Evolutionary conservation across 441 rosid genomes (phyloP), one percentile per base, ranked within the genome.

Genomic region (Croton laevigatus): DNA sequence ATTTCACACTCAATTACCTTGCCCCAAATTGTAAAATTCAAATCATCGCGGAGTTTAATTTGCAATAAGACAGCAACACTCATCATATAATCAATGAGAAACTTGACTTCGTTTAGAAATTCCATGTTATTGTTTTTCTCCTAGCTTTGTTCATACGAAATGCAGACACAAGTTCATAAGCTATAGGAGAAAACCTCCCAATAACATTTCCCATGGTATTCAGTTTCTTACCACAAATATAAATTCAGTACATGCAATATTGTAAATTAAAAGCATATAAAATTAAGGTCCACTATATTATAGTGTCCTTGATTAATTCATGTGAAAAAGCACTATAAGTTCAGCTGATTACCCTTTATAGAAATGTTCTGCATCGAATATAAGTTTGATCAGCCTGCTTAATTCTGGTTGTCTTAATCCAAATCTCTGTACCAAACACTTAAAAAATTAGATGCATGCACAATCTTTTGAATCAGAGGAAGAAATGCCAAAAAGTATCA

Each of bases 351-450:
- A 89, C 91, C 86, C 22, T 51, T 79, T 14, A 64, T 78, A 49
- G 8, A 84, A 81, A 66, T 66, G 73, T 66, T 83, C 79, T 65
- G 85, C 76, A 71, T 80, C 79, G 40, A 83, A 81, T 51, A 84
- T 48, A 68, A 82, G 83, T 71, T 82, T 72, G 44, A 62, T 71
- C 76, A 89, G 71, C 75, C 66, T 65, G 68, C 73, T 76, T 65
- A 83, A 68, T n/a, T 86, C 88, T 48, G 80, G 62, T 40, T 71
- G 78, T 68, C 73, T 81, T 70, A 77, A 74, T 65, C 45, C 78
- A 75, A 52, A 77, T 71, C 66, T 80, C 94, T 89, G 85, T 19
- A 46, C 34, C 55, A 69, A 69, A 49, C 51, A 48, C 59, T 69
- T 20, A 64, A 79, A 62, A 23, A 2, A 66, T 74, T 57, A 76